A percentile compares a stretch with the other conserved stretches of the same genome.
Evolutionary conservation across 495 filamentous ascomycete genomes (phyloP).

Genomic region (Tuber calosporum): DNA sequence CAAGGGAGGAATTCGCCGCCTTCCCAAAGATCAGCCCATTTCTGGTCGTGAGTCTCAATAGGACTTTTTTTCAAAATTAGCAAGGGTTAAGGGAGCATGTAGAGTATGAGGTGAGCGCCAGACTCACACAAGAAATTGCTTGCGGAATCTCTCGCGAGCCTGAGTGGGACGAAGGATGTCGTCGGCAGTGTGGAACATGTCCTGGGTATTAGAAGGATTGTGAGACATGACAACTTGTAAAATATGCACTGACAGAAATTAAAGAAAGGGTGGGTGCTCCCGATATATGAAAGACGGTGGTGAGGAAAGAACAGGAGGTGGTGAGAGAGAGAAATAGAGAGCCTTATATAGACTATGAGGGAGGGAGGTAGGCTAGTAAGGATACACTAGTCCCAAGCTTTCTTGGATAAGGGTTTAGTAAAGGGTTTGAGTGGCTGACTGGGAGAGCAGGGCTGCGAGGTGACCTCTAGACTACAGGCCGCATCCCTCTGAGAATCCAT

Average conservation of each 20-base stretch:
- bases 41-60: conserved; percentile 24
- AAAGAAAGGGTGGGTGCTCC: not conserved
- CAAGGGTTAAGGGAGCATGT: not conserved
- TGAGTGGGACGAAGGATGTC: conserved; percentile 30
- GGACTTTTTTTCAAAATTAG: conserved; percentile 22
- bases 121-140: conserved; percentile 29
- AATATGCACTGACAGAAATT: not conserved
- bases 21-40: conserved; percentile 55
- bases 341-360: not conserved
- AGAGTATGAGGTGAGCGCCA: not conserved
- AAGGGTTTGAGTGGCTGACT: not conserved
- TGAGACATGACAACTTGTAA: not conserved
- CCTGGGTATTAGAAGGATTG: conserved; percentile 17
- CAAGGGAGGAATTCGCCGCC: conserved; percentile 51
- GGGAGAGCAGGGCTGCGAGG: too few species aligned
- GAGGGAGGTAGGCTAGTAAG: not conserved
- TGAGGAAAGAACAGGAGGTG: not conserved
- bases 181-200: conserved; percentile 31
- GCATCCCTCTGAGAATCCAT: not conserved
- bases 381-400: not conserved
- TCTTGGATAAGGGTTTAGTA: not conserved
- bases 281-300: not conserved
- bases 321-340: not conserved
- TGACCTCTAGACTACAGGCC: too few species aligned
- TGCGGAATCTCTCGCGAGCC: conserved; percentile 31